Evolutionary conservation across 1,139 yeast species (phyloP), one percentile per base, ranked within the genome.

Genomic region (Hansenula anomala): DNA sequence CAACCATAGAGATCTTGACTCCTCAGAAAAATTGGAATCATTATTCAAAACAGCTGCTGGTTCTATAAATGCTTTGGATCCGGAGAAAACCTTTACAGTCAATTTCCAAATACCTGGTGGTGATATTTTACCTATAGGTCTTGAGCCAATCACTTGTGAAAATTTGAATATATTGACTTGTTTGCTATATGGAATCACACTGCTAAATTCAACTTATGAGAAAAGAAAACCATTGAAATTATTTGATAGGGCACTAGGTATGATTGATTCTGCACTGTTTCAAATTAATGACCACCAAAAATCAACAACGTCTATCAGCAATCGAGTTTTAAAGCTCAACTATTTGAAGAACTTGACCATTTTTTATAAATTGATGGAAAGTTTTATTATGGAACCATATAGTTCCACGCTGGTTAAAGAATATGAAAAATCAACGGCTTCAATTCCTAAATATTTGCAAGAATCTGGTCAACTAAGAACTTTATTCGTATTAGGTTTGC

Each of bases 191-290:
- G 52, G 47, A 1, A 32, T 46, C 1, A 31, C 44, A 4, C 30
- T 29, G 1, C 18, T 49, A 23, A 43, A 46, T 16, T 22, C 41
- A 1, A 44, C 55, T 5, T 49, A 40, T 38, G 51, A 48, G n/a
- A 47, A 46, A 16, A 44, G 55, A 33, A 49, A 43, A 25, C 43
- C 54, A 2, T 18, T 29, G 4, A 36, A 26, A 2, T 32, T 45
- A 3, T 41, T 52, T 2, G 28, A 39, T 5, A 28, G 42, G 15
- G 41, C 45, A 15, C 15, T 34, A 3, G 23, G 9, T 3, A 26
- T 36, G 9, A 37, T 43, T 20, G 38, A 43, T 20, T 30, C 30
- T 19, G 39, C 33, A 22, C 11, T 40, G 4, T 13, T 16, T 4
- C 22, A 23, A 4, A 32, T 33, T 9, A 28, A 17, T 30, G 28